Evolutionary conservation across 129 eudicot genomes (phyloP).

Genomic region (Tanacetum coccineum): DNA sequence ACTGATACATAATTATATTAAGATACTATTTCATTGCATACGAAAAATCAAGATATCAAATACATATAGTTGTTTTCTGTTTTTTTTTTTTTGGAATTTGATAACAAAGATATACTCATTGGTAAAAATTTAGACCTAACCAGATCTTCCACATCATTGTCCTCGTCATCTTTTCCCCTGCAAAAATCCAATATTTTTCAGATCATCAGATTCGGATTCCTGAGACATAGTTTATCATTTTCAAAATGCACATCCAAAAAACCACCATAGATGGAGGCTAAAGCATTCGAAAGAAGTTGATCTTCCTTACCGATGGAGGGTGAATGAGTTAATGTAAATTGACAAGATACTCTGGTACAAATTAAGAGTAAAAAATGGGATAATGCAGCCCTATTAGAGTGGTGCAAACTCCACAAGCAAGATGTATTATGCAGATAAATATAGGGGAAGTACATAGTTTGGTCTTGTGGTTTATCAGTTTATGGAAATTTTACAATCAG

Average conservation of each 20-base stretch:
- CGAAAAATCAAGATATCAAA: background rate
- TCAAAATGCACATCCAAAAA: conserved; percentile 11
- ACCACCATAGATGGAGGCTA: conserved; percentile 2
- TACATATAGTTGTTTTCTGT: too few species aligned
- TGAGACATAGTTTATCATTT: background rate
- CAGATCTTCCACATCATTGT: conserved; percentile 68
- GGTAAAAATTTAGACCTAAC: conserved; percentile 49
- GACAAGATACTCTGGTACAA: background rate
- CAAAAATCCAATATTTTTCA: conserved; percentile 6
- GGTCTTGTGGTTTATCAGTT: too few species aligned
- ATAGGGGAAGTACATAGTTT: too few species aligned
- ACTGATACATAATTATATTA: background rate
- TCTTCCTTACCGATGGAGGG: conserved; percentile 1
- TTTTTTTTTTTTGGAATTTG: background rate
- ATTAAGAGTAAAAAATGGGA: background rate
- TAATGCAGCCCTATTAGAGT: background rate
- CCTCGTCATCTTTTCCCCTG: conserved; percentile 80
- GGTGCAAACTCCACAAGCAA: background rate
- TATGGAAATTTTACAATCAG: too few species aligned
- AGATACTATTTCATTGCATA: background rate
- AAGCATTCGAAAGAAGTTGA: conserved; percentile 9
- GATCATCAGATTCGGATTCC: background rate
- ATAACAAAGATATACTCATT: background rate
- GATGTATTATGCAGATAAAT: background rate
- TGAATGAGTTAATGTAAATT: background rate